Percentiles rank a stretch among this genome's conserved stretches.
Evolutionary conservation across 345 rosid species (phyloP).

Genomic region (Leavenworthia alabamica): DNA sequence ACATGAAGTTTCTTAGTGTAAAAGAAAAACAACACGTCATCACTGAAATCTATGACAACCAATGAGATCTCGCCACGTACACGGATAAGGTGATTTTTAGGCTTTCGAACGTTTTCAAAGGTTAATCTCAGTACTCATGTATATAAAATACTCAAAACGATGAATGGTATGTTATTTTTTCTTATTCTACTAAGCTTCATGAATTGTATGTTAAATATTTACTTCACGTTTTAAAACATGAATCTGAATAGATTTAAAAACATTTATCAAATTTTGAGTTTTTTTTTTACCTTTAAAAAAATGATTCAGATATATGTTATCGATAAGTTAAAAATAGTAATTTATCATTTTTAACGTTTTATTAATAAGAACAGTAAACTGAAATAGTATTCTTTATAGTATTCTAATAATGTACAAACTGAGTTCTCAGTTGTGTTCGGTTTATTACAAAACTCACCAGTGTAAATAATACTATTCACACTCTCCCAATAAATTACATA

Average conservation of each 20-base stretch:
- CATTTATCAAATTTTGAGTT: neutral
- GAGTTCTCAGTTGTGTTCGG: neutral
- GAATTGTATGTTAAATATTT: too few relatives aligned
- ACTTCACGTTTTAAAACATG: neutral
- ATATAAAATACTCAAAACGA: too few relatives aligned
- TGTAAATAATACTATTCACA: neutral
- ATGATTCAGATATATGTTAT: neutral
- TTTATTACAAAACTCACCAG: neutral
- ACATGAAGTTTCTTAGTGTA: neutral
- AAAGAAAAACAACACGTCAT: slow-evolving; percentile 1
- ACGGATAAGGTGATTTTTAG: neutral
- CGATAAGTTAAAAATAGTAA: neutral
- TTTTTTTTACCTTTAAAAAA: neutral
- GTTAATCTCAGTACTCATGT: too few relatives aligned
- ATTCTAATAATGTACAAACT: too few relatives aligned
- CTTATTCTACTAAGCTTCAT: too few relatives aligned
- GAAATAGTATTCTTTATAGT: too few relatives aligned
- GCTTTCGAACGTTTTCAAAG: too few relatives aligned
- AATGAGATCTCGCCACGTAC: slow-evolving; percentile 11
- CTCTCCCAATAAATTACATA: neutral
- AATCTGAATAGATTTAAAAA: neutral
- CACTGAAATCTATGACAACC: slow-evolving; percentile 3
- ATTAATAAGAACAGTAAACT: neutral
- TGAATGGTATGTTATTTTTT: too few relatives aligned
- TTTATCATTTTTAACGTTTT: neutral